Evolutionary conservation across 306 rosid species (phyloP).

Genomic region (Cucumis melo): DNA sequence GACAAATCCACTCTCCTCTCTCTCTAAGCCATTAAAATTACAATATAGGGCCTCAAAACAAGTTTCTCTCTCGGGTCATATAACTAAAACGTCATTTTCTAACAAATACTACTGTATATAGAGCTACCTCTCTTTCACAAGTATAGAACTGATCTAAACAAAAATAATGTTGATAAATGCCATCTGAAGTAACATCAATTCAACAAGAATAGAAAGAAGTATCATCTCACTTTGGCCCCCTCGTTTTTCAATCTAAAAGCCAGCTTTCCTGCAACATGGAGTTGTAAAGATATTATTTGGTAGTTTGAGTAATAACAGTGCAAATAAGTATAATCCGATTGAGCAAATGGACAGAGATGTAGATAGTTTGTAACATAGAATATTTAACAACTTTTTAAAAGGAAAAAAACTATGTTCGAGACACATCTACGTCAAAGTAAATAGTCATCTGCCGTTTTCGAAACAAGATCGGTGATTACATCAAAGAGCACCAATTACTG

Average conservation of each 20-base stretch:
- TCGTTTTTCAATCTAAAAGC: constrained; percentile 82
- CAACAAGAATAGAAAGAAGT: neutral
- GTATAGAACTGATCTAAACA: neutral
- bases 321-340: neutral
- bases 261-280: constrained; percentile 68
- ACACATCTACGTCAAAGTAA: neutral
- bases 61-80: neutral
- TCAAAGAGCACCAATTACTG: too few species aligned
- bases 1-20: neutral
- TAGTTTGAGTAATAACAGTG: neutral
- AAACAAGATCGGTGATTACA: too few species aligned
- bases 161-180: neutral
- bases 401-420: neutral
- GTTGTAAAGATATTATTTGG: constrained; percentile 16
- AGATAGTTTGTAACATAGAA: neutral
- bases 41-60: neutral
- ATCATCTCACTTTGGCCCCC: constrained; percentile 69
- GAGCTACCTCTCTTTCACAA: neutral
- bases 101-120: neutral
- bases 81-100: neutral
- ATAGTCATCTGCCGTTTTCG: neutral
- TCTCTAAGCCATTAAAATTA: neutral
- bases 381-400: neutral
- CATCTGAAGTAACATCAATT: neutral
- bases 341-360: neutral